Conservation (phyloP, 2,329 filamentous ascomycete species). For the Herpotrichia juniperi region DNA sequence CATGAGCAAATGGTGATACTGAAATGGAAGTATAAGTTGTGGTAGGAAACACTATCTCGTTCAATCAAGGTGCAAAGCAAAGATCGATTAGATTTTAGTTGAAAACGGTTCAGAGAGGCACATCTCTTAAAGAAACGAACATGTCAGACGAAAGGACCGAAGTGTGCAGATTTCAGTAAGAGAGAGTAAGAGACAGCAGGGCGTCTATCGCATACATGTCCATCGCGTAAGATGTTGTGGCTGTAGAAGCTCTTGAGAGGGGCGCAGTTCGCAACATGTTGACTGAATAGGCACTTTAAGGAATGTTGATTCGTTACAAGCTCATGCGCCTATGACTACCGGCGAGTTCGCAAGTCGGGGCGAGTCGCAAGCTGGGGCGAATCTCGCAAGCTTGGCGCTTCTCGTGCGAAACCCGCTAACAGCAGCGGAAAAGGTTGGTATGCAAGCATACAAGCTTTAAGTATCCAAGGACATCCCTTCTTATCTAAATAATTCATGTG, state of each 20-base stretch:
- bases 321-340: background rate
- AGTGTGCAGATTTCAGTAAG: no score
- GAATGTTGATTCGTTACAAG: background rate
- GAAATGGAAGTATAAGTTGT: background rate
- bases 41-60: background rate
- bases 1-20: background rate
- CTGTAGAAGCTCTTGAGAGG: background rate
- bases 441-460: no score
- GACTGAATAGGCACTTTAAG: background rate
- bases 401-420: no score
- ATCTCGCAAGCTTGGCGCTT: background rate
- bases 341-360: background rate
- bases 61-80: background rate
- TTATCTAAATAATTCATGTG: no score
- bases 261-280: background rate
- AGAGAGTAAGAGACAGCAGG: background rate
- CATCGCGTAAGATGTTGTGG: background rate
- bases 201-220: background rate
- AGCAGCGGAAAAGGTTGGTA: no score
- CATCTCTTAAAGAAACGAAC: no score
- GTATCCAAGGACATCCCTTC: no score
- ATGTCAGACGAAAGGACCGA: no score
- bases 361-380: slow-evolving; percentile 1
- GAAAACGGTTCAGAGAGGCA: no score
- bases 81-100: background rate